Conservation (phyloP, 75 land plant genomes). For the Isoetes taiwanensis region DNA sequence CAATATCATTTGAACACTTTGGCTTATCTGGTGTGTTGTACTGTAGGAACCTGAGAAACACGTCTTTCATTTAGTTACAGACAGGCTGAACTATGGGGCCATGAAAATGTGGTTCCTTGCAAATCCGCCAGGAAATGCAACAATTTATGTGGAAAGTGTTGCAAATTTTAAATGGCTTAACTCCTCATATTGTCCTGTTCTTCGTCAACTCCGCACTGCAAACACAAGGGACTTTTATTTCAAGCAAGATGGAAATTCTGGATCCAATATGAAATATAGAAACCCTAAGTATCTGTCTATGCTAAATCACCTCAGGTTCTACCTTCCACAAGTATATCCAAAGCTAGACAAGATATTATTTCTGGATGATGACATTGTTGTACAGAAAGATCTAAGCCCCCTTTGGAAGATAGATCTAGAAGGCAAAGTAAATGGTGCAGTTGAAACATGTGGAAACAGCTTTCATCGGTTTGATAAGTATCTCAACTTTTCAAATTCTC, state of each 20-base stretch:
- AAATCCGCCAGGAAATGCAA: constrained; percentile 58
- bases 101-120: constrained; percentile 78
- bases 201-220: constrained; percentile 55
- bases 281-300: constrained; percentile 3
- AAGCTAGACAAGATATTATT: constrained; percentile 1
- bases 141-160: constrained; percentile 65
- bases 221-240: constrained; percentile 69
- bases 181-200: constrained; percentile 65
- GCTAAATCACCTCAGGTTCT: constrained; percentile 2
- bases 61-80: constrained; percentile 73
- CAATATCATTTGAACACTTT: not conserved
- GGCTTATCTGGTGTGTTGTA: not conserved
- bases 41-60: constrained; percentile 61
- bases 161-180: constrained; percentile 75
- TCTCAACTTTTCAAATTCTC: constrained; percentile 1
- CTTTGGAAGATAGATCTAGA: not conserved
- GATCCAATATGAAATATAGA: constrained; percentile 1
- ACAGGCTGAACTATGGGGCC: constrained; percentile 67
- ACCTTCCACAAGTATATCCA: not conserved
- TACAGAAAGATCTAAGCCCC: constrained; percentile 1
- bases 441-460: constrained; percentile 6
- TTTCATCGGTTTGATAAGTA: constrained; percentile 8
- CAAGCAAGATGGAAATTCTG: constrained; percentile 47
- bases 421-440: constrained; percentile 3
- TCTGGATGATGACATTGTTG: constrained; percentile 6